Evolutionary conservation across 805 yeast genomes (phyloP).

Genomic region (Ogataea trehalophila): DNA sequence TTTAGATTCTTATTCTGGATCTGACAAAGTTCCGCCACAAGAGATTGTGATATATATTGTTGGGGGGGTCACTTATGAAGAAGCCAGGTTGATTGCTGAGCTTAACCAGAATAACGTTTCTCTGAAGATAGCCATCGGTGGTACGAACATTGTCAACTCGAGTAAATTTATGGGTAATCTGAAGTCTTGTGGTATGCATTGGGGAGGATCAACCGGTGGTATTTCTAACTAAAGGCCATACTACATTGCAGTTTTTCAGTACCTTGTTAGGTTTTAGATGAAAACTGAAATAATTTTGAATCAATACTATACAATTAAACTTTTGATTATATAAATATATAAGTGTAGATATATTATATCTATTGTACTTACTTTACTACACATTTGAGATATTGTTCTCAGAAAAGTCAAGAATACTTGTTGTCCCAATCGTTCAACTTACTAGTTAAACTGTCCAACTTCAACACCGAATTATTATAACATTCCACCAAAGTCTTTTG

Average conservation of each 20-base stretch:
- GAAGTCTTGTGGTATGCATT: slow-evolving; percentile 15
- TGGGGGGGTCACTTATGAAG: slow-evolving; percentile 93
- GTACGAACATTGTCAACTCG: slow-evolving; percentile 57
- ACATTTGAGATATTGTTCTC: no score
- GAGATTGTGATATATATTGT: slow-evolving; percentile 69
- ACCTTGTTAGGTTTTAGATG: no score
- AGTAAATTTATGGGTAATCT: slow-evolving; percentile 31
- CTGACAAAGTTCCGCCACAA: slow-evolving; percentile 39
- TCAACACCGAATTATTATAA: slow-evolving; percentile 53
- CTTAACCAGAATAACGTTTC: slow-evolving; percentile 53
- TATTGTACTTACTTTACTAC: no score
- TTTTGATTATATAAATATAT: no score
- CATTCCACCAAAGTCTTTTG: slow-evolving; percentile 40
- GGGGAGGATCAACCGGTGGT: slow-evolving; percentile 10
- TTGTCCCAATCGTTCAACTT: slow-evolving; percentile 77
- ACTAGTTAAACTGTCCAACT: slow-evolving; percentile 71
- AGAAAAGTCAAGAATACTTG: slow-evolving; percentile 41
- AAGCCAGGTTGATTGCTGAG: slow-evolving; percentile 75
- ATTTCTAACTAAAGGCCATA: background rate
- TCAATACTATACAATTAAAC: no score
- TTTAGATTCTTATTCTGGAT: slow-evolving; percentile 7
- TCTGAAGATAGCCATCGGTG: slow-evolving; percentile 74
- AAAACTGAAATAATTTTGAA: no score
- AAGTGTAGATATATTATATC: no score
- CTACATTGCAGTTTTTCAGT: no score